phyloP scores from a whole-genome alignment of 2,329 filamentous ascomycete genomes.

The Xylaria sp. region DNA sequence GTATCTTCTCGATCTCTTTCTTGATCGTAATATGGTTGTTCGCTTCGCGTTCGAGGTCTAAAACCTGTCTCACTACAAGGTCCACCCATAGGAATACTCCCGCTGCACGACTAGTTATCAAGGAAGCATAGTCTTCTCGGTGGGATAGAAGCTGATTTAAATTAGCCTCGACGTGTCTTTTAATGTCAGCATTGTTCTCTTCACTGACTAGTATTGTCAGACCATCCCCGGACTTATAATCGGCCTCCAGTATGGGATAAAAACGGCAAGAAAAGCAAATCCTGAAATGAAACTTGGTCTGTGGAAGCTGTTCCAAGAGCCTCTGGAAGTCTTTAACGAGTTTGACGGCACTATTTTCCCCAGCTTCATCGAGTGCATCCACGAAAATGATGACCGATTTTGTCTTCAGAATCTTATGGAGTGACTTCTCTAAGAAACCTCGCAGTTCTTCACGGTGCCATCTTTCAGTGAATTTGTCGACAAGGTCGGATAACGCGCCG shows the following conservation, averaged over 20 bases:
- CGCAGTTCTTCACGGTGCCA: neutral
- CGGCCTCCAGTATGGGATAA: neutral
- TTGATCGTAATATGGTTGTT: neutral
- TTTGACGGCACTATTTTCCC: neutral
- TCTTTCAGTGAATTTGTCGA: neutral
- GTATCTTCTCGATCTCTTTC: conserved; percentile 7
- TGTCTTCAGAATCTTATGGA: neutral
- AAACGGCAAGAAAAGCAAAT: conserved; percentile 16
- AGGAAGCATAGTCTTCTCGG: neutral
- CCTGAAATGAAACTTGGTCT: neutral
- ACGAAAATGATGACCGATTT: conserved; percentile 1
- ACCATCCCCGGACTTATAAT: neutral
- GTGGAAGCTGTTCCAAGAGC: neutral
- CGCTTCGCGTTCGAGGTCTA: neutral
- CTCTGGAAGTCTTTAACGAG: neutral
- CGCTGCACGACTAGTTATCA: neutral
- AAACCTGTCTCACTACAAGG: neutral
- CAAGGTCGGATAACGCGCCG: neutral
- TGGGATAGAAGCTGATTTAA: neutral
- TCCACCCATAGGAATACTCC: conserved; percentile 15
- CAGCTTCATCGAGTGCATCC: conserved; percentile 14
- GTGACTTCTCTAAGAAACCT: neutral
- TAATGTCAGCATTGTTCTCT: neutral
- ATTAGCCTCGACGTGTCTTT: neutral
- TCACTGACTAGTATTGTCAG: neutral